Evolutionary conservation across 1,284 basidiomycete genomes (phyloP), one percentile per base, ranked within the genome.

Genomic region (Mycena sp.): DNA sequence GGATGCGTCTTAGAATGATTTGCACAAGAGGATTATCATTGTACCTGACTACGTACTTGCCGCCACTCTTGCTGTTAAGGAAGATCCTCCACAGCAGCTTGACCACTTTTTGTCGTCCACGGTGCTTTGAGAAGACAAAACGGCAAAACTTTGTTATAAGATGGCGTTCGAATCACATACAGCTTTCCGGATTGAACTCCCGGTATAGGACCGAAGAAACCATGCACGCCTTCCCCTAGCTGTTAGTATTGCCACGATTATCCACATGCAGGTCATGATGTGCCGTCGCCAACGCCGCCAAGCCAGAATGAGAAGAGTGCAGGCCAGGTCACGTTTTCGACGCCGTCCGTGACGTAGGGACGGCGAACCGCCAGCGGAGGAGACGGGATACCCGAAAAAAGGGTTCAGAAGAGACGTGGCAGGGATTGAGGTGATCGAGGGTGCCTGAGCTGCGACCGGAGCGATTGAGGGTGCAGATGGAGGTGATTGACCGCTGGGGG

Each of bases 341-440:
- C 86, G 83, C 30, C 87, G 88, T 26, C 87, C 87, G 72, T 89
- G 80, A 58, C 80, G 80, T 67, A 87, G 77, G 49, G 79, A 73
- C 46, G 85, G 79, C 54, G 75, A 70, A 4, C 77, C 75, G 35
- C 77, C 72, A 53, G 73, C 72, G 38, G 78, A 74, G 46, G 77
- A 71, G 56, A 77, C 76, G 49, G 94, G 92, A 74, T 95, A 95
- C n/a, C 93, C 93, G 70, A 88, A 95, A 77, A 90, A 94, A 0
- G 93, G 93, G 69, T 94, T 95, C 52, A 86, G 76, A 38, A 78
- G 70, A 26, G 91, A 91, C 25, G 83, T 84, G 16, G 86, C 80
- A 28, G 83, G 79, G 62, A 87, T 74, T 69, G 76, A 67, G 62
- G 70, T 70, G 59, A 71, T 60, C 53, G 71, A 70, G 65, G 71